phyloP scores from a whole-genome alignment of 129 eudicot genomes.

The Centrapalus pauciflorus region DNA sequence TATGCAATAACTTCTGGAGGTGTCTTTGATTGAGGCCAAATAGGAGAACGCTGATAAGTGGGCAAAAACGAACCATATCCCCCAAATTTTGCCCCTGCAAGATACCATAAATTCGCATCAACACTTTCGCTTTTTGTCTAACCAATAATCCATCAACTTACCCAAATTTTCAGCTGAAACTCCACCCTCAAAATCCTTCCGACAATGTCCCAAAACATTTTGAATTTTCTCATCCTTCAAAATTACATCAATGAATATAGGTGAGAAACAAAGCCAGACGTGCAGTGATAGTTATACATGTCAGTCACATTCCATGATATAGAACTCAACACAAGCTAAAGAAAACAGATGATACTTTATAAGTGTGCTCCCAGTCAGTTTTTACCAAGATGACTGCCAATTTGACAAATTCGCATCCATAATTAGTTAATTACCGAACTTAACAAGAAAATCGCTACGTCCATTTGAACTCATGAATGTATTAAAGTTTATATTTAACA shows the following conservation, averaged over 20 bases:
- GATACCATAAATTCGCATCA: constrained; percentile 26
- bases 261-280: background rate
- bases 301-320: background rate
- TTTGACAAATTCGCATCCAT: background rate
- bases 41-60: constrained; percentile 70
- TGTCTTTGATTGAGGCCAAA: constrained; percentile 52
- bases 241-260: constrained; percentile 3
- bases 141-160: constrained; percentile 31
- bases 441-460: background rate
- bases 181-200: constrained; percentile 92
- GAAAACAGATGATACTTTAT: background rate
- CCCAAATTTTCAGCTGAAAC: constrained; percentile 91
- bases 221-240: constrained; percentile 87
- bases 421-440: background rate
- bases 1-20: constrained; percentile 42
- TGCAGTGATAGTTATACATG: background rate
- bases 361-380: no score
- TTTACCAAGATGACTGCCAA: no score
- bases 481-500: background rate
- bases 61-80: constrained; percentile 96
- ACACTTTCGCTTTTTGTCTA: constrained; percentile 1
- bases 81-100: constrained; percentile 85
- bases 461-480: background rate
- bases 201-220: constrained; percentile 81
- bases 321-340: background rate